Conservation (phyloP, 345 rosid genomes). For the Noccaea bulbosa region DNA sequence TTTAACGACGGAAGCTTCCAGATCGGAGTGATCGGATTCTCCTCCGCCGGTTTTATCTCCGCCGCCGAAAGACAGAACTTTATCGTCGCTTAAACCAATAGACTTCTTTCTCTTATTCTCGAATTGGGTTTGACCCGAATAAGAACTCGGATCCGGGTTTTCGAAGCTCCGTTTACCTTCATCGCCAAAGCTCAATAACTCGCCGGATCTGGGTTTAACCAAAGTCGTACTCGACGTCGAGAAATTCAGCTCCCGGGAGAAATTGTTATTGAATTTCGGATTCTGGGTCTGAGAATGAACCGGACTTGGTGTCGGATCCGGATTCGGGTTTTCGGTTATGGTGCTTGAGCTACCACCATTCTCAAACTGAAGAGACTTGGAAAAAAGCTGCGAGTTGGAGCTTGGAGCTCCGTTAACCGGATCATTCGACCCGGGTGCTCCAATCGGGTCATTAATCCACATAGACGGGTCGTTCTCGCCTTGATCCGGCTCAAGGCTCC, state of each 20-base stretch:
- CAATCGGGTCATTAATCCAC: constrained; percentile 75
- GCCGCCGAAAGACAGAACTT: constrained; percentile 77
- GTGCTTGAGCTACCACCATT: constrained; percentile 49
- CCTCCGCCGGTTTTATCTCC: constrained; percentile 63
- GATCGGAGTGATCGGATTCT: constrained; percentile 94
- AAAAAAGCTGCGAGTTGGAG: constrained; percentile 41
- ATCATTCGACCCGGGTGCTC: constrained; percentile 42
- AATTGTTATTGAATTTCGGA: constrained; percentile 36
- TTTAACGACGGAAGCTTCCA: constrained; percentile 86
- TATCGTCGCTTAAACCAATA: constrained; percentile 55
- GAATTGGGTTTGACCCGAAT: constrained; percentile 55
- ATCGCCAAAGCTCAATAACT: constrained; percentile 76
- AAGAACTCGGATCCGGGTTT: constrained; percentile 45
- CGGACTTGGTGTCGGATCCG: constrained; percentile 43
- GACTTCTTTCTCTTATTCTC: constrained; percentile 74
- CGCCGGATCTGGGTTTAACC: constrained; percentile 78
- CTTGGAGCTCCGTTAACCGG: constrained; percentile 39
- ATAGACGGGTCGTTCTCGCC: constrained; percentile 85
- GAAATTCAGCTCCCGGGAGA: constrained; percentile 71
- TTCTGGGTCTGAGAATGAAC: constrained; percentile 42
- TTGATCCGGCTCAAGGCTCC: constrained; percentile 68
- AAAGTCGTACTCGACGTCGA: constrained; percentile 59
- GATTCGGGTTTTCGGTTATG: constrained; percentile 41
- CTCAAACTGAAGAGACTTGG: constrained; percentile 51
- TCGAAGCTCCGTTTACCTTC: constrained; percentile 56